phyloP scores from a whole-genome alignment of 371 early-diverging fungal genomes.

The Apophysomyces variabilis region DNA sequence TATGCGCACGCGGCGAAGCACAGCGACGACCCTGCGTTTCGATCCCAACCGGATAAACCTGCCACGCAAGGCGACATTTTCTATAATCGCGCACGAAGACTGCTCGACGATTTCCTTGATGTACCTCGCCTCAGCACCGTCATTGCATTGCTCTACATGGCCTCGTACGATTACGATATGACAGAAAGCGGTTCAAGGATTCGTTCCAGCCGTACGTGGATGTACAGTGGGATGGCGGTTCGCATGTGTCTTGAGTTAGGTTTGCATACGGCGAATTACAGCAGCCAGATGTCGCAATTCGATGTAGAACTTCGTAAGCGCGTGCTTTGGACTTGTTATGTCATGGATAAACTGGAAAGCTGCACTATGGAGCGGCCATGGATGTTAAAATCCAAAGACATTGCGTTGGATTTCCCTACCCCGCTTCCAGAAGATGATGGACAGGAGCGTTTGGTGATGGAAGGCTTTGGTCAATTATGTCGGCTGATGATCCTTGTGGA shows the following conservation, averaged over 20 bases:
- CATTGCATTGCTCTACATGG: slow-evolving; percentile 48
- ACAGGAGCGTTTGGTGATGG: slow-evolving; percentile 37
- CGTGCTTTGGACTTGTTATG: slow-evolving; percentile 57
- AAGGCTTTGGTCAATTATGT: slow-evolving; percentile 45
- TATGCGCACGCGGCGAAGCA: slow-evolving; percentile 52
- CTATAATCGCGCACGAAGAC: slow-evolving; percentile 43
- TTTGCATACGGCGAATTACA: slow-evolving; percentile 44
- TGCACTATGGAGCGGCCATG: slow-evolving; percentile 46
- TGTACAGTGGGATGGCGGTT: slow-evolving; percentile 49
- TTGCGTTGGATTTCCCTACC: slow-evolving; percentile 42
- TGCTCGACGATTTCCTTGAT: slow-evolving; percentile 55
- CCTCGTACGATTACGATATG: slow-evolving; percentile 35
- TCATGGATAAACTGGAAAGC: slow-evolving; percentile 52
- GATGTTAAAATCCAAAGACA: slow-evolving; percentile 45
- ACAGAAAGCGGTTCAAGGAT: slow-evolving; percentile 11
- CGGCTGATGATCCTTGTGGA: slow-evolving; percentile 48
- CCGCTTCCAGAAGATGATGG: slow-evolving; percentile 47
- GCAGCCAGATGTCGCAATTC: slow-evolving; percentile 48
- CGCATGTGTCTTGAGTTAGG: slow-evolving; percentile 49
- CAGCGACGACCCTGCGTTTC: slow-evolving; percentile 26
- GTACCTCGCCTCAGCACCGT: slow-evolving; percentile 52
- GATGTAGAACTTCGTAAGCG: slow-evolving; percentile 53
- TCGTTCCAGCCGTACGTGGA: slow-evolving; percentile 42
- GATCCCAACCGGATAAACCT: slow-evolving; percentile 26
- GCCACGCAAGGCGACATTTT: slow-evolving; percentile 34